Evolutionary conservation across 1,284 basidiomycete genomes (phyloP), one percentile per base, ranked within the genome.

Genomic region (Coniferiporia sulphurascens): DNA sequence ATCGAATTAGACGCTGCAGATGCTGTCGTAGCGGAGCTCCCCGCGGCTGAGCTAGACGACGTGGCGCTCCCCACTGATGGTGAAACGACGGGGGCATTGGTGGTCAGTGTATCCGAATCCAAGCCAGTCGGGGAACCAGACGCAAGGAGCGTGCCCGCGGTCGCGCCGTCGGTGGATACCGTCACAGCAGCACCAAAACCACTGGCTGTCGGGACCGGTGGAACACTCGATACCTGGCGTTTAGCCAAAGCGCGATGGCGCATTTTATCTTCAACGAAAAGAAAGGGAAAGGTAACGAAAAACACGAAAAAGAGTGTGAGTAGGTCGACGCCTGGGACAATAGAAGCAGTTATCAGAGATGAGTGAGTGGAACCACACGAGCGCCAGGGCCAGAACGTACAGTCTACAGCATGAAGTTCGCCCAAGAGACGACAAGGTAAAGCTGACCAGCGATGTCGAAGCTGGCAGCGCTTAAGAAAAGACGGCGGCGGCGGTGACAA

Each of bases 1-100:
- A 62, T 59, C 27, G 61, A 62, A 27, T 17, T 35, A 7, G 60
- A 62, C 17, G 17, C n/a, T 19, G 34, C 27, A 12, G 52, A 48
- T 10, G 52, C 55, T 10, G 38, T 15, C 8, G 34, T 17, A 5
- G 53, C 48, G 22, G 36, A 36, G 53, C 43, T 55, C 15, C 9
- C 46, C n/a, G 56, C 44, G 36, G 45, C 38, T 10, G 56, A 50
- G 36, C 35, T 19, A 36, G 56, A 41, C 32, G 60, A 43, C 19
- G 34, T 36, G 38, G 46, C 36, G 45, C 12, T 27, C 17, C 15
- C 38, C n/a, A 51, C 19, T 7, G 38, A 13, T 38, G 52, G 13
- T 7, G 56, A 19, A 12, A 41, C 22, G 56, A 45, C 17, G 34
- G 8, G 8, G 53, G 7, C 19, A 41, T 5, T 53, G 8, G 36